Percentiles rank a stretch among this genome's conserved stretches.
phyloP scores from a whole-genome alignment of 1,139 yeast genomes.

The Debaryomyces coudertii region DNA sequence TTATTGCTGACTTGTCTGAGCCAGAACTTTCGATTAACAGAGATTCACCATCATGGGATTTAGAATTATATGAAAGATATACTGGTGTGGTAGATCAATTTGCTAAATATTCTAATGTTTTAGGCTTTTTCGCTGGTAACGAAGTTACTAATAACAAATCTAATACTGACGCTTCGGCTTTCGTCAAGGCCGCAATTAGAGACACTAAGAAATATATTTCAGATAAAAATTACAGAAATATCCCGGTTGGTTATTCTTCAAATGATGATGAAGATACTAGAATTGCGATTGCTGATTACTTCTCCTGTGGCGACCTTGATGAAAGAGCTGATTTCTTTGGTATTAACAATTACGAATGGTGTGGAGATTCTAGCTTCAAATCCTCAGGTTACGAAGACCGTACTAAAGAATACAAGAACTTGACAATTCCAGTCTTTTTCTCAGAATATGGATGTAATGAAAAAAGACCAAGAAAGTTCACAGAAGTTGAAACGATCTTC shows the following conservation, averaged over 20 bases:
- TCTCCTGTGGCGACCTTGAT: conserved; percentile 71
- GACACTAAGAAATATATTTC: conserved; percentile 84
- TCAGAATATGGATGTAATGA: conserved; percentile 83
- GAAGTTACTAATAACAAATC: conserved; percentile 65
- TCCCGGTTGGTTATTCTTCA: conserved; percentile 93
- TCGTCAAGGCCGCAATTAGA: conserved; percentile 87
- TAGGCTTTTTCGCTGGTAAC: conserved; percentile 94
- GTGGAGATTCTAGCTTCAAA: conserved; percentile 69
- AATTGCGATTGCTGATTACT: conserved; percentile 75
- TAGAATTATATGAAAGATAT: conserved; percentile 68
- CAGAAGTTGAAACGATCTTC: conserved; percentile 62
- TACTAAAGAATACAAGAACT: conserved; percentile 61
- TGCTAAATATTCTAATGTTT: conserved; percentile 76
- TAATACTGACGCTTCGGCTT: conserved; percentile 72
- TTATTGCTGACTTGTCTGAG: conserved; percentile 83
- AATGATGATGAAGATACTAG: conserved; percentile 80
- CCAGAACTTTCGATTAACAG: conserved; percentile 79
- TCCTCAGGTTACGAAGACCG: conserved; percentile 71
- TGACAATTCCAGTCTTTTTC: conserved; percentile 79
- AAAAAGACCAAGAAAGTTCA: conserved; percentile 63
- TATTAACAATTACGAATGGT: conserved; percentile 91
- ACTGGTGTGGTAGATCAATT: conserved; percentile 83
- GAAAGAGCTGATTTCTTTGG: conserved; percentile 88
- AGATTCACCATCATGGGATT: conserved; percentile 72
- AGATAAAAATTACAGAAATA: conserved; percentile 60